Evolutionary conservation across 495 filamentous ascomycete genomes (phyloP), one percentile per base, ranked within the genome.

Genomic region (Trichoderma orchidacearum): DNA sequence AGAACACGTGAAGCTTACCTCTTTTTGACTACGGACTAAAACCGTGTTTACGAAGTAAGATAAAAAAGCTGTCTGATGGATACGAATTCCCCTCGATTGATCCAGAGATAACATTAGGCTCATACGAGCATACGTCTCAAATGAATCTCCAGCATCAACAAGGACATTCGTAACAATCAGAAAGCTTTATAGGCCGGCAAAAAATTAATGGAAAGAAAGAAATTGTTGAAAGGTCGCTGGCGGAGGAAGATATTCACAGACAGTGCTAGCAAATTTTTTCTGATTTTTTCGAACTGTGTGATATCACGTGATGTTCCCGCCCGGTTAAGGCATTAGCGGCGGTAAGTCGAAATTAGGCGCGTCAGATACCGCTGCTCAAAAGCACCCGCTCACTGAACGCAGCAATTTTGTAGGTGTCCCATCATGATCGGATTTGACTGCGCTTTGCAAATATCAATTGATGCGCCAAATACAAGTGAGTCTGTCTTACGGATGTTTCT

Each of bases 201-300:
- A 23, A 58, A 62, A n/a, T 41, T 54, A 61, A 62, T 63, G 57
- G 61, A 65, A 62, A 63, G 60, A 68, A 68, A 68, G 70, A 67
- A 66, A 60, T 18, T 51, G 41, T 53, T 50, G 54, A 31, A 55
- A 34, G 30, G 2, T 52, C 59, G 30, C 27, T 27, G 11, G 32
- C 56, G 59, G 52, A 45, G n/a, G 18, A 36, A 54, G n/a, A 13
- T 58, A 53, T 53, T 34, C 51, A 38, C 3, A 18, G 17, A 35
- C 50, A 58, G 30, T 53, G 30, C 36, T 30, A 25, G 21, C 27
- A 32, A 48, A 56, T 28, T 36, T 56, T 36, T 30, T 28, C 13
- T 17, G 12, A 25, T 28, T n/a, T 13, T 23, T 18, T 9, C 6
- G 28, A 11, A 53, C 51, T 30, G 28, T 53, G 27, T 2, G 3